These are phyloP conservation scores for Aspergillus thermomutatus DNA, from an alignment of 2,329 filamentous ascomycete species.

Conservation along the genomic window DNA sequence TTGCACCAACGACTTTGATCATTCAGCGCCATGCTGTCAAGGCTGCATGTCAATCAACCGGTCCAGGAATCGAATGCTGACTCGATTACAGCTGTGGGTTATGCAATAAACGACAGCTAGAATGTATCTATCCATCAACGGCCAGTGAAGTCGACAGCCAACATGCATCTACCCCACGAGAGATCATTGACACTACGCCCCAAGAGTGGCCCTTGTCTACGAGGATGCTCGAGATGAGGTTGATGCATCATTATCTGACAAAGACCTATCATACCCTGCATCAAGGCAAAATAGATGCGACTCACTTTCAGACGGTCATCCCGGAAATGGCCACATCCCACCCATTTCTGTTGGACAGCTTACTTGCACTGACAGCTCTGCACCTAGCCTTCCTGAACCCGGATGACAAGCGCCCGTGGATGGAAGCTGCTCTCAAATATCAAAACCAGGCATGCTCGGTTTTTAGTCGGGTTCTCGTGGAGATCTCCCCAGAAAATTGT, in stretches of 20 bases:
- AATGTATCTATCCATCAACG: conserved; percentile 32
- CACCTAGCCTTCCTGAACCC: conserved; percentile 41
- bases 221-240: conserved; percentile 33
- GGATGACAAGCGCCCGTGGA: conserved; percentile 29
- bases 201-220: conserved; percentile 16
- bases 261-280: conserved; percentile 34
- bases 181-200: conserved; percentile 10
- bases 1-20: background rate
- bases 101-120: conserved; percentile 35
- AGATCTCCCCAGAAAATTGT: conserved; percentile 40
- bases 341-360: conserved; percentile 43
- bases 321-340: conserved; percentile 40
- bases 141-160: conserved; percentile 24
- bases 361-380: conserved; percentile 44
- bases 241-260: conserved; percentile 39
- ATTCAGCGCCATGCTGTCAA: background rate
- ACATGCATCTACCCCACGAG: conserved; percentile 18
- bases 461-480: conserved; percentile 30
- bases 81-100: conserved; percentile 19
- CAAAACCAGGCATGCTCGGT: conserved; percentile 35
- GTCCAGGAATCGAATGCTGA: background rate
- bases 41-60: background rate
- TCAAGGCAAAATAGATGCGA: conserved; percentile 26
- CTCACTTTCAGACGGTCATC: conserved; percentile 33
- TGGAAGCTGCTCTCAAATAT: conserved; percentile 35